Percentiles rank a stretch among this genome's conserved stretches.
These are phyloP conservation scores for Noccaea bulbosa DNA, from an alignment of 345 rosid species.

Conservation along the genomic window DNA sequence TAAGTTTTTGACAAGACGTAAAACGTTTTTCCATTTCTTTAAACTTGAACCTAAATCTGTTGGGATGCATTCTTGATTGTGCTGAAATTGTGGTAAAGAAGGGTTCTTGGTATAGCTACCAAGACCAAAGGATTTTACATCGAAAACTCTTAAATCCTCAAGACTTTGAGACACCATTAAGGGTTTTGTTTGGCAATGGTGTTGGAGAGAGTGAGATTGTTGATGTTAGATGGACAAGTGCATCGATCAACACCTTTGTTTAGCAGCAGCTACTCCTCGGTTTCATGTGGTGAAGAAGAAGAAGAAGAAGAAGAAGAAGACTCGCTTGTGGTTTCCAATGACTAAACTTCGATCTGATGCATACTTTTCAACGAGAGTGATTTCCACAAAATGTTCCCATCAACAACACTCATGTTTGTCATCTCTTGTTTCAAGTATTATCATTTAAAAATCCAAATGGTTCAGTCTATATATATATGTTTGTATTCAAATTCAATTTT, in stretches of 20 bases:
- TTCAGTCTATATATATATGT: too few species aligned
- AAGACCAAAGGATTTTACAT: conserved; percentile 67
- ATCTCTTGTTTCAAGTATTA: too few species aligned
- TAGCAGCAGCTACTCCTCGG: conserved; percentile 39
- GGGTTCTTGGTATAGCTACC: conserved; percentile 97
- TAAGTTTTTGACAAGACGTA: conserved; percentile 6
- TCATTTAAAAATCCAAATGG: too few species aligned
- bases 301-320: conserved; percentile 40
- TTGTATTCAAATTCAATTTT: too few species aligned
- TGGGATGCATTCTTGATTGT: conserved; percentile 93
- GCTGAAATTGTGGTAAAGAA: conserved; percentile 85
- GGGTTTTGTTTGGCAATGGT: background rate
- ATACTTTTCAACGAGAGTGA: too few species aligned
- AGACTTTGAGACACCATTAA: too few species aligned
- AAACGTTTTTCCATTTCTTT: conserved; percentile 15
- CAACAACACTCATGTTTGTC: conserved; percentile 16
- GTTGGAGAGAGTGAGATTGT: conserved; percentile 63
- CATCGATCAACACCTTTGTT: conserved; percentile 45
- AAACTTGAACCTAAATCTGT: conserved; percentile 39
- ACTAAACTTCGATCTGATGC: conserved; percentile 15
- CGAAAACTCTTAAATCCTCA: background rate
- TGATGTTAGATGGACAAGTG: conserved; percentile 62
- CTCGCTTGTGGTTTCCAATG: conserved; percentile 47
- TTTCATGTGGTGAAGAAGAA: conserved; percentile 51
- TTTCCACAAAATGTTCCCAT: conserved; percentile 2